These are phyloP conservation scores for Tulasnella sp. DNA, from an alignment of 768 basidiomycete genomes.

Conservation along the genomic window DNA sequence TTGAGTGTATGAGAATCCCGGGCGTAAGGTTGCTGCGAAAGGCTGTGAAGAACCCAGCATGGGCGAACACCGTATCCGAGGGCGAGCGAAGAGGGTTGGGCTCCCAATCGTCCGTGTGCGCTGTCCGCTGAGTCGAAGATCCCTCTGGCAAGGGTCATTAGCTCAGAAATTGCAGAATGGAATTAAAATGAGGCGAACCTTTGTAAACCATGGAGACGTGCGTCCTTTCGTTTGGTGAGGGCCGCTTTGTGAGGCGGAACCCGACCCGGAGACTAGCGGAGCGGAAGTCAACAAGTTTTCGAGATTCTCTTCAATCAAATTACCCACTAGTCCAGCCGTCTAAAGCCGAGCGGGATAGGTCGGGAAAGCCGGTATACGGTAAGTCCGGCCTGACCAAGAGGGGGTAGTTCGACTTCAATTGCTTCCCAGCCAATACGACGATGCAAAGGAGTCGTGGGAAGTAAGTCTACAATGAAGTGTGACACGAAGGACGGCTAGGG, in stretches of 20 bases:
- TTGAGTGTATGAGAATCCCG: background rate
- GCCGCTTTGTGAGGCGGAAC: background rate
- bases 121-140: background rate
- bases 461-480: background rate
- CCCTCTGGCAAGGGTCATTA: no score
- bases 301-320: no score
- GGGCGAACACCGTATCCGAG: background rate
- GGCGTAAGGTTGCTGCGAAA: background rate
- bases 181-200: no score
- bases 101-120: background rate
- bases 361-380: background rate
- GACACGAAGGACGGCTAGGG: background rate
- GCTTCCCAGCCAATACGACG: background rate
- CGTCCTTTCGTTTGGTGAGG: background rate
- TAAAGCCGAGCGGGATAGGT: background rate
- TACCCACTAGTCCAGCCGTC: background rate
- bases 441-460: background rate
- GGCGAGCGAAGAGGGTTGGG: background rate
- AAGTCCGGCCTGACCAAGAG: background rate
- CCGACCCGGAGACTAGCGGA: background rate
- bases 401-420: background rate
- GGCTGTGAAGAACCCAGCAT: background rate
- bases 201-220: background rate
- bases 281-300: background rate
- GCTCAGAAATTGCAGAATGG: no score